Percentiles rank a stretch among this genome's conserved stretches.
phyloP scores from a whole-genome alignment of 148 eudicot species.

The Rhododendron ovatum region DNA sequence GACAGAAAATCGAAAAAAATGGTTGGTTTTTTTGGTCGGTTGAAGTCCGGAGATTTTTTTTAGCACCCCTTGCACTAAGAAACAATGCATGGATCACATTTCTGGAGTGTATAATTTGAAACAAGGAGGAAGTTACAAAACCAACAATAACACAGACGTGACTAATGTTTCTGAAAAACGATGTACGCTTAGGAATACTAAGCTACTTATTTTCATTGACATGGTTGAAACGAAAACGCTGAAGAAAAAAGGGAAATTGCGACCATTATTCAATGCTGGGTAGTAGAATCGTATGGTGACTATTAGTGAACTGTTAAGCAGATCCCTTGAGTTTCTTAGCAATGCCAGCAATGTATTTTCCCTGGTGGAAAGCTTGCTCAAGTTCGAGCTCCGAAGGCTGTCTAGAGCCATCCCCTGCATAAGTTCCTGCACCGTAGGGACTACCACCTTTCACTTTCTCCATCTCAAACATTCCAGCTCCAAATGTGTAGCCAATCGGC shows the following conservation, averaged over 20 bases:
- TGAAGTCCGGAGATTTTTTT: too few species aligned
- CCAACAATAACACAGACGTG: too few species aligned
- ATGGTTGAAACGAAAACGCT: neutral
- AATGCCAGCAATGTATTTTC: conserved; percentile 56
- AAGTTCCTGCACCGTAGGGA: conserved; percentile 74
- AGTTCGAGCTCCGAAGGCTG: conserved; percentile 62
- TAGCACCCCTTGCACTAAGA: too few species aligned
- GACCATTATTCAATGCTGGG: neutral
- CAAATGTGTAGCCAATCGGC: conserved; percentile 71
- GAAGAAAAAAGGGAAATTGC: neutral
- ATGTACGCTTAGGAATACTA: neutral
- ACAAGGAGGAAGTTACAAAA: too few species aligned
- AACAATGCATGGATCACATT: neutral
- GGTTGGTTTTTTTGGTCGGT: too few species aligned
- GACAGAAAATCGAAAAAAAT: too few species aligned
- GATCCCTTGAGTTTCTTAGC: conserved; percentile 57
- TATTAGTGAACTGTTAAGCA: conserved; percentile 20
- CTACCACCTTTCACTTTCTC: conserved; percentile 62
- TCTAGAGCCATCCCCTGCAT: conserved; percentile 71
- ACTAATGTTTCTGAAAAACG: neutral
- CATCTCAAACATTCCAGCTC: conserved; percentile 82
- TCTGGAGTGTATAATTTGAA: neutral
- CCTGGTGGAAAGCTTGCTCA: conserved; percentile 66
- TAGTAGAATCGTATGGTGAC: neutral
- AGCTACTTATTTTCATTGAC: neutral